phyloP scores from a whole-genome alignment of 805 yeast genomes.

The Tetrapisispora nanseiensis region DNA sequence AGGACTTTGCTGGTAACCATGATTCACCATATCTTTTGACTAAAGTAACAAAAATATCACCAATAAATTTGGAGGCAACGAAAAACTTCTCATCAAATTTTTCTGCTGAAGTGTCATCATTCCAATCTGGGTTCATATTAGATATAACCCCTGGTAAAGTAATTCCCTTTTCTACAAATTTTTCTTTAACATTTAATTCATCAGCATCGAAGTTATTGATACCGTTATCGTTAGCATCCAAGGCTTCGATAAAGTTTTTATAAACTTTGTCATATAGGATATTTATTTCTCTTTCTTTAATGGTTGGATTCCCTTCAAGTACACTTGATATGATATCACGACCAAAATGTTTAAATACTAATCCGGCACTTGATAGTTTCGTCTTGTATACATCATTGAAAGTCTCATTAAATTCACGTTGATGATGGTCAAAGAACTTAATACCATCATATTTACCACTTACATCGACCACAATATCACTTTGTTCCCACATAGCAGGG shows the following conservation, averaged over 20 bases:
- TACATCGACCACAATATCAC: constrained; percentile 93
- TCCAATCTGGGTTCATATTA: constrained; percentile 80
- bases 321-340: constrained; percentile 48
- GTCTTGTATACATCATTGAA: constrained; percentile 58
- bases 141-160: constrained; percentile 71
- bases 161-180: constrained; percentile 63
- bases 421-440: constrained; percentile 93
- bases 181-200: constrained; percentile 36
- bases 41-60: constrained; percentile 59
- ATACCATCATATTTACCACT: constrained; percentile 70
- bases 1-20: constrained; percentile 83
- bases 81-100: constrained; percentile 57
- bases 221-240: constrained; percentile 96
- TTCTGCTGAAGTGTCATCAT: constrained; percentile 52
- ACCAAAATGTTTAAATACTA: constrained; percentile 82
- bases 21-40: constrained; percentile 67
- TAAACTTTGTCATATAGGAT: constrained; percentile 69
- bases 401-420: constrained; percentile 75
- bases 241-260: constrained; percentile 76
- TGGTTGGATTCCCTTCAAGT: constrained; percentile 31
- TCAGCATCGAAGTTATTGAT: constrained; percentile 52
- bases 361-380: constrained; percentile 87
- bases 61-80: constrained; percentile 75
- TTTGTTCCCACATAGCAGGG: constrained; percentile 68
- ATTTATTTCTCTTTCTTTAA: constrained; percentile 37